These are phyloP conservation scores for Serendipita sp. DNA, from an alignment of 768 basidiomycete species.

Conservation along the genomic window DNA sequence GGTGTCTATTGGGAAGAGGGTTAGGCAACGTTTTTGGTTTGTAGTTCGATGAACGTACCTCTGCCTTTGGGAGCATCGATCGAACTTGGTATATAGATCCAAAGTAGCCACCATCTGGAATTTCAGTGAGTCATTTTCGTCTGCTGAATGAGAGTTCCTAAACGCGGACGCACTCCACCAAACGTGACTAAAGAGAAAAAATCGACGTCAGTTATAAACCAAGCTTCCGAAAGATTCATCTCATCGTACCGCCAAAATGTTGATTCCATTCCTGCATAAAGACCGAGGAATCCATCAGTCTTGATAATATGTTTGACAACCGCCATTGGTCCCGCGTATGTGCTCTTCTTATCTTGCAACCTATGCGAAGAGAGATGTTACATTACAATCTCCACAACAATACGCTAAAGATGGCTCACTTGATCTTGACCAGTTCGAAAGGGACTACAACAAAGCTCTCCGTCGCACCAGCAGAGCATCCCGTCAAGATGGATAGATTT, in stretches of 20 bases:
- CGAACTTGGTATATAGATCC: constrained; percentile 72
- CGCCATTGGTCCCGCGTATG: constrained; percentile 81
- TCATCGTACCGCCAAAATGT: constrained; percentile 94
- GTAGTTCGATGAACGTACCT: constrained; percentile 33
- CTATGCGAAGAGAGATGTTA: constrained; percentile 22
- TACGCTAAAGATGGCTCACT: constrained; percentile 22
- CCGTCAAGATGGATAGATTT: constrained; percentile 72
- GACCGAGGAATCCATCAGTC: constrained; percentile 66
- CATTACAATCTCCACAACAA: constrained; percentile 5
- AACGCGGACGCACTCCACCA: constrained; percentile 44
- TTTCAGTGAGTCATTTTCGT: not conserved
- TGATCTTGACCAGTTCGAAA: constrained; percentile 90
- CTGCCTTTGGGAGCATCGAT: constrained; percentile 63
- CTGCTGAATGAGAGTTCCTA: not conserved
- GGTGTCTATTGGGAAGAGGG: constrained; percentile 29
- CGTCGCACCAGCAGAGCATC: constrained; percentile 87
- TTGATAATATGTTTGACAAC: constrained; percentile 67
- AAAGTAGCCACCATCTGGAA: constrained; percentile 9
- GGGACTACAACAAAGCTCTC: constrained; percentile 83
- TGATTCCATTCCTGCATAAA: constrained; percentile 92
- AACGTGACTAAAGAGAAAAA: constrained; percentile 55
- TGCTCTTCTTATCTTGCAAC: constrained; percentile 84
- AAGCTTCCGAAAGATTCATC: too few species aligned
- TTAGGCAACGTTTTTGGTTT: not conserved
- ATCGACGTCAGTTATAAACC: too few species aligned